Percentiles rank a stretch among this genome's conserved stretches.
phyloP scores from a whole-genome alignment of 2,329 filamentous ascomycete genomes.

The Monosporascus cannonballus region DNA sequence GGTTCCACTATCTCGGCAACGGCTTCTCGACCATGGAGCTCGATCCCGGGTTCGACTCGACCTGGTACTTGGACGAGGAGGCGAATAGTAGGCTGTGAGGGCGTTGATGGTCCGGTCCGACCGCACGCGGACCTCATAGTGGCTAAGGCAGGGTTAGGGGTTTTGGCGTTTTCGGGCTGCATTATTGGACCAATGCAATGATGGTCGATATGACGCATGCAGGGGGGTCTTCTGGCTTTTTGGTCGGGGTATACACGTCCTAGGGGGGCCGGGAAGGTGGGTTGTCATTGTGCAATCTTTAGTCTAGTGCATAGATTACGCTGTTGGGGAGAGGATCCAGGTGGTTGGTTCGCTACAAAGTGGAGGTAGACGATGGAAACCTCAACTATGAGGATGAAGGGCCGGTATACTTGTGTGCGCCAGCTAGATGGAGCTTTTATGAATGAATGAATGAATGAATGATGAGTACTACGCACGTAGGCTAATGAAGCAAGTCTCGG shows the following conservation, averaged over 20 bases:
- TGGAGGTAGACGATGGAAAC: no score
- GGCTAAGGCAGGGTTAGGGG: not conserved
- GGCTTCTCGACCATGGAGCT: conserved; percentile 44
- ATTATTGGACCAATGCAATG: not conserved
- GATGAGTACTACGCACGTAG: not conserved
- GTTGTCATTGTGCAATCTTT: no score
- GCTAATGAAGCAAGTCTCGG: not conserved
- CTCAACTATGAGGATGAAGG: no score
- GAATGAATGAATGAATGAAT: not conserved
- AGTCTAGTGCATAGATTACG: no score
- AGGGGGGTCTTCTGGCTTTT: no score
- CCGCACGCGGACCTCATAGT: not conserved
- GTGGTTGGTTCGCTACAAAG: no score
- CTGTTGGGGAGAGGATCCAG: no score
- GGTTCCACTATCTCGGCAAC: conserved; percentile 47
- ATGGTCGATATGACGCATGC: no score
- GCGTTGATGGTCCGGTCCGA: no score
- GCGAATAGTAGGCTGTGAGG: not conserved
- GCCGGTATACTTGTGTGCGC: no score
- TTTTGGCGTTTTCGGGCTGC: not conserved
- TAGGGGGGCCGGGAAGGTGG: no score
- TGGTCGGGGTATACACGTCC: no score
- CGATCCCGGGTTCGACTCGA: conserved; percentile 28
- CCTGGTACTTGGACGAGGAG: conserved; percentile 36
- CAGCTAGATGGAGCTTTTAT: not conserved